phyloP scores from a whole-genome alignment of 257 asterid genomes.

The Thymus mandschuricus region DNA sequence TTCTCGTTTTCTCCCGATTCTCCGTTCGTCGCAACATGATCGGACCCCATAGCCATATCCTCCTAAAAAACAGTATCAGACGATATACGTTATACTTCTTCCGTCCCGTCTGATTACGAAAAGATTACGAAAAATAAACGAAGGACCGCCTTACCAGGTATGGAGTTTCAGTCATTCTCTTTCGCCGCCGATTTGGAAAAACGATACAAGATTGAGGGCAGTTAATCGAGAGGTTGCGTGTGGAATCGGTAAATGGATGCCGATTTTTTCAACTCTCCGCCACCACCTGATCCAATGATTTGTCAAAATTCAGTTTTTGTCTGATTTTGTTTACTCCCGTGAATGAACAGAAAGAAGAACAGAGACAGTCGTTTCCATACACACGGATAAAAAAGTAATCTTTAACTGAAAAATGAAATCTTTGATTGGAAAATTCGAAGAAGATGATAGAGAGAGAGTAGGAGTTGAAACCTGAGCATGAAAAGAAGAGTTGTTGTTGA shows the following conservation, averaged over 20 bases:
- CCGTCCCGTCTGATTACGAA: too few relatives aligned
- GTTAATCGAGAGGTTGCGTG: slow-evolving; percentile 36
- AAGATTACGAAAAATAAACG: background rate
- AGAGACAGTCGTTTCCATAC: slow-evolving; percentile 13
- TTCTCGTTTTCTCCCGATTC: slow-evolving; percentile 47
- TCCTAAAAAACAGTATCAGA: slow-evolving; percentile 29
- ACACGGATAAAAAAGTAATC: too few relatives aligned
- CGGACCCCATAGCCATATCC: slow-evolving; percentile 37
- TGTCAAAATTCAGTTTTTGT: slow-evolving; percentile 33
- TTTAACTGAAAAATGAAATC: too few relatives aligned
- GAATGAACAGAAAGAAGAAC: slow-evolving; percentile 22
- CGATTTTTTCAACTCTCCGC: slow-evolving; percentile 2
- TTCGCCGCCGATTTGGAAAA: slow-evolving; percentile 24
- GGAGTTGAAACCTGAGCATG: slow-evolving; percentile 29
- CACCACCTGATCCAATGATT: slow-evolving; percentile 32
- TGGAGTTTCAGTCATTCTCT: slow-evolving; percentile 38
- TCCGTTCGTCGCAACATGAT: slow-evolving; percentile 30
- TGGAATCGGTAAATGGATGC: slow-evolving; percentile 28
- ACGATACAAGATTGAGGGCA: background rate
- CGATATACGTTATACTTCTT: too few relatives aligned
- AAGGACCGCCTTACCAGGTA: slow-evolving; percentile 41
- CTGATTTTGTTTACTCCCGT: slow-evolving; percentile 19
- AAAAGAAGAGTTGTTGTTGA: slow-evolving; percentile 21
- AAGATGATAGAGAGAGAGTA: background rate
- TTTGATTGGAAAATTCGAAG: background rate